Evolutionary conservation across 306 rosid species (phyloP).

Genomic region (Begonia masoniana): DNA sequence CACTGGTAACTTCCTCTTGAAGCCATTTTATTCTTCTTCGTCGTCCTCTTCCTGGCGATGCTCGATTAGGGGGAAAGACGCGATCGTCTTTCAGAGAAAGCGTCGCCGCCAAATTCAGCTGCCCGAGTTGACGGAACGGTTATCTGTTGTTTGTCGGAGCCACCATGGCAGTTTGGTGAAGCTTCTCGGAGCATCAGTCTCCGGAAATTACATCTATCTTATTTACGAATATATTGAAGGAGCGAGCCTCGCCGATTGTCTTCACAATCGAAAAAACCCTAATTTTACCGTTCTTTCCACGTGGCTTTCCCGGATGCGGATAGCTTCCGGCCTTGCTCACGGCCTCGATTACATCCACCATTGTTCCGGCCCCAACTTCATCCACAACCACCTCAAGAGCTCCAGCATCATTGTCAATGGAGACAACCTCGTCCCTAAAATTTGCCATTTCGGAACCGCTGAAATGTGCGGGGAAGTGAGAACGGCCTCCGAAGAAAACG

Average conservation of each 20-base stretch:
- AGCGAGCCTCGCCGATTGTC: constrained; percentile 58
- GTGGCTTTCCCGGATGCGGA: constrained; percentile 68
- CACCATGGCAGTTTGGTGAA: constrained; percentile 61
- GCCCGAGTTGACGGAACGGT: constrained; percentile 34
- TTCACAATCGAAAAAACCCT: constrained; percentile 62
- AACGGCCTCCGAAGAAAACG: not conserved
- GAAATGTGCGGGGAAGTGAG: constrained; percentile 57
- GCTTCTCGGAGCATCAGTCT: constrained; percentile 72
- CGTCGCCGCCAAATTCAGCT: constrained; percentile 37
- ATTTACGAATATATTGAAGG: constrained; percentile 68
- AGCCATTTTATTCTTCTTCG: constrained; percentile 43
- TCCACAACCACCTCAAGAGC: constrained; percentile 73
- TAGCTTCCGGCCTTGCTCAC: constrained; percentile 82
- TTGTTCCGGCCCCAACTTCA: constrained; percentile 46
- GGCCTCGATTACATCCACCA: constrained; percentile 87
- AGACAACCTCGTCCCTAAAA: constrained; percentile 28
- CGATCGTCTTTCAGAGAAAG: constrained; percentile 50
- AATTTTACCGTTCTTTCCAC: constrained; percentile 52
- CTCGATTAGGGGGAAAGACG: constrained; percentile 35
- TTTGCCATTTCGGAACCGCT: constrained; percentile 84
- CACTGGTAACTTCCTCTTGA: constrained; percentile 29
- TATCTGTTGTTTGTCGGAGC: constrained; percentile 43
- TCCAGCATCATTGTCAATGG: constrained; percentile 55
- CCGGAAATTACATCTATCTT: constrained; percentile 44
- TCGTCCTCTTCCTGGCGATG: constrained; percentile 61